phyloP scores from a whole-genome alignment of 2,329 filamentous ascomycete species.

The Macroventuria anomochaeta region DNA sequence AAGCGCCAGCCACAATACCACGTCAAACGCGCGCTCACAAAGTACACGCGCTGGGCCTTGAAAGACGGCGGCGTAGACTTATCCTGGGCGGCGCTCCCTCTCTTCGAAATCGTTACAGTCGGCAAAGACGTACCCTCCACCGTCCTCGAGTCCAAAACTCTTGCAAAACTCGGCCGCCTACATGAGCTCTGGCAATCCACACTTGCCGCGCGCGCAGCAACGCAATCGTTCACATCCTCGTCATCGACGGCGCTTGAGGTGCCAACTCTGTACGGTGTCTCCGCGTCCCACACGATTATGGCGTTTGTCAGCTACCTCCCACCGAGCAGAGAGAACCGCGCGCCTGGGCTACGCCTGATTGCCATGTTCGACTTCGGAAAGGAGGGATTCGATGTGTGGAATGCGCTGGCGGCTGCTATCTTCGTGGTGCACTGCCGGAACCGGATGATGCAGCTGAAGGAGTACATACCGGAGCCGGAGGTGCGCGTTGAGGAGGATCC shows the following conservation, averaged over 20 bases:
- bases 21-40: constrained; percentile 52
- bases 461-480: constrained; percentile 38
- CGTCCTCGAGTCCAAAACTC: constrained; percentile 52
- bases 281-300: constrained; percentile 61
- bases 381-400: constrained; percentile 65
- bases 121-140: constrained; percentile 47
- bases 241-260: constrained; percentile 24
- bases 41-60: constrained; percentile 62
- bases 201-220: constrained; percentile 32
- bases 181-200: constrained; percentile 52
- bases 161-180: constrained; percentile 53
- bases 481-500: constrained; percentile 32
- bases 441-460: constrained; percentile 55
- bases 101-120: constrained; percentile 56
- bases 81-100: constrained; percentile 47
- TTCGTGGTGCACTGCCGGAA: constrained; percentile 61
- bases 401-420: constrained; percentile 63
- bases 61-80: constrained; percentile 55
- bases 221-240: background rate
- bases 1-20: constrained; percentile 48
- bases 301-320: constrained; percentile 59
- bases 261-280: constrained; percentile 62
- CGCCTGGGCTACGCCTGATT: constrained; percentile 50
- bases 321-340: constrained; percentile 34
- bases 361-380: constrained; percentile 62